These are phyloP conservation scores for Coemansia sp. DNA, from an alignment of 192 early-diverging fungal genomes.

Conservation along the genomic window DNA sequence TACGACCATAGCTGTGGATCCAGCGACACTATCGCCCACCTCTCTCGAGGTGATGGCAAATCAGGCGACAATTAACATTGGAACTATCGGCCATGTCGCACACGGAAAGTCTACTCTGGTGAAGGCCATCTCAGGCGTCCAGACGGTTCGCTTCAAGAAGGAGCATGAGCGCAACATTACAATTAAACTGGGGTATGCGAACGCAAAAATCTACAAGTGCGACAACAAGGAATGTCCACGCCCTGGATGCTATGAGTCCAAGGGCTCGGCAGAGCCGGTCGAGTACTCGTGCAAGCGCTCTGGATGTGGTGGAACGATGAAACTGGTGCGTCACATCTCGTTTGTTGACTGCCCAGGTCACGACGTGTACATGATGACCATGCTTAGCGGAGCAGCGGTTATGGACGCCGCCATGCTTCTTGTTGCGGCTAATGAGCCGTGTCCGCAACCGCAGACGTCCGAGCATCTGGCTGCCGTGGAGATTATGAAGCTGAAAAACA, in stretches of 20 bases:
- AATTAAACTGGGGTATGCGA: slow-evolving; percentile 99
- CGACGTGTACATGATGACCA: slow-evolving; percentile 99
- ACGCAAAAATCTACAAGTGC: slow-evolving; percentile 99
- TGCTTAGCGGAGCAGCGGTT: slow-evolving; percentile 98
- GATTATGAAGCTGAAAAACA: slow-evolving; percentile 97
- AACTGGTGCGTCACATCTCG: slow-evolving; percentile 88
- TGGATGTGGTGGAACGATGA: slow-evolving; percentile 84
- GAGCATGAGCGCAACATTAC: slow-evolving; percentile 98
- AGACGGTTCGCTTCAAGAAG: slow-evolving; percentile 97
- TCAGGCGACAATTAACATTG: slow-evolving; percentile 99
- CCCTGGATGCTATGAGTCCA: slow-evolving; percentile 94
- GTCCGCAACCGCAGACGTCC: slow-evolving; percentile 98
- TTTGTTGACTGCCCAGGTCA: slow-evolving; percentile 99
- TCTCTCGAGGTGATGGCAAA: slow-evolving; percentile 92
- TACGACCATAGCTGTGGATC: slow-evolving; percentile 25
- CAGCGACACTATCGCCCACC: slow-evolving; percentile 38
- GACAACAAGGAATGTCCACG: slow-evolving; percentile 88
- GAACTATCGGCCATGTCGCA: slow-evolving; percentile 99
- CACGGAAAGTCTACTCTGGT: slow-evolving; percentile 99
- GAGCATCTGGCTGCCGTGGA: slow-evolving; percentile 99
- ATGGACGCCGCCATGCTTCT: slow-evolving; percentile 98
- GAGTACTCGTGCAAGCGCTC: slow-evolving; percentile 85
- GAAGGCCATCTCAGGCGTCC: slow-evolving; percentile 97
- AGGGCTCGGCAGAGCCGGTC: slow-evolving; percentile 79
- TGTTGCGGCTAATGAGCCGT: slow-evolving; percentile 97